Conservation (phyloP, 2,329 filamentous ascomycete genomes). For the Verticillium dahliae region DNA sequence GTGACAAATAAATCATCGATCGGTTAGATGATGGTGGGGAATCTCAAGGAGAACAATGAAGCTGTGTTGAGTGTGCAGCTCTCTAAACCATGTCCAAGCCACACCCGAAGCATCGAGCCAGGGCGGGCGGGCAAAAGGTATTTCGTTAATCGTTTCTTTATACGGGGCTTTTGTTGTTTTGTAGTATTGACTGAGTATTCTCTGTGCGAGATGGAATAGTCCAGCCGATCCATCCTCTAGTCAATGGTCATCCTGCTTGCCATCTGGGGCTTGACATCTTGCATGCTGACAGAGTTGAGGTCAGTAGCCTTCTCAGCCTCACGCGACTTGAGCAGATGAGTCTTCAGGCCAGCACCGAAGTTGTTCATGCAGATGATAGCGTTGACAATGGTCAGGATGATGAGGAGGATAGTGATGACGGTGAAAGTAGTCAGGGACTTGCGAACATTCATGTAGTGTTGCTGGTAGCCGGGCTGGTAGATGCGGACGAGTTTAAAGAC, state of each 20-base stretch:
- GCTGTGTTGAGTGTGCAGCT: background rate
- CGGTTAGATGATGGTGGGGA: background rate
- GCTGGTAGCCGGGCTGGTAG: slow-evolving; percentile 59
- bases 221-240: slow-evolving; percentile 23
- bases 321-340: slow-evolving; percentile 60
- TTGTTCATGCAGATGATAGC: slow-evolving; percentile 84
- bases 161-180: background rate
- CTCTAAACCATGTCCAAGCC: background rate
- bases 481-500: slow-evolving; percentile 97
- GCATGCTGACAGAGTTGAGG: slow-evolving; percentile 46
- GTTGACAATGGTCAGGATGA: slow-evolving; percentile 82
- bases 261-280: slow-evolving; percentile 49
- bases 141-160: slow-evolving; percentile 15
- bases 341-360: slow-evolving; percentile 84
- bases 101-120: background rate
- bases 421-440: slow-evolving; percentile 90
- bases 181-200: background rate
- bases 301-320: slow-evolving; percentile 49
- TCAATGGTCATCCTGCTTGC: slow-evolving; percentile 58
- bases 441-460: slow-evolving; percentile 69
- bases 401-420: slow-evolving; percentile 82
- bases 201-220: background rate
- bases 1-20: background rate
- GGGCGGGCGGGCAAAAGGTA: slow-evolving; percentile 3
- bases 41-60: background rate